These are phyloP conservation scores for Colletotrichum cordylinicola DNA, from an alignment of 2,329 filamentous ascomycete genomes.

Conservation along the genomic window DNA sequence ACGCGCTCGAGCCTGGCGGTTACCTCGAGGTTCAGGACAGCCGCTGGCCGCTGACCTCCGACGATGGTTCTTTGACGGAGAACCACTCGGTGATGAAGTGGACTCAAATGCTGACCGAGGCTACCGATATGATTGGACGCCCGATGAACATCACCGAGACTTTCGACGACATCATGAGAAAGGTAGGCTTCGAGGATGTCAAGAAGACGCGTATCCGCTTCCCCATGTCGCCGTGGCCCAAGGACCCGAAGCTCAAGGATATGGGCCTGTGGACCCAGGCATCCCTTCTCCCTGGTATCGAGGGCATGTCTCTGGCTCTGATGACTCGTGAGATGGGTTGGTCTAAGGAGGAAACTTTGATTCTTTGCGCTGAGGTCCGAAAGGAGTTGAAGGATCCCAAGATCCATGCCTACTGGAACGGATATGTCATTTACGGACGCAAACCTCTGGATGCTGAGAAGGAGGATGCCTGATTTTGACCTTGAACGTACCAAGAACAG, in stretches of 20 bases:
- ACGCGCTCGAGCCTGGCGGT: conserved; percentile 34
- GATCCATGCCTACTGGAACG: conserved; percentile 34
- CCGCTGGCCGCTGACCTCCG: conserved; percentile 29
- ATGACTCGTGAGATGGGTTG: conserved; percentile 36
- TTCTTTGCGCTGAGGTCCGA: conserved; percentile 31
- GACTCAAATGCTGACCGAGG: conserved; percentile 30
- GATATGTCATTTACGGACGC: neutral
- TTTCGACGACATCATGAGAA: accelerated
- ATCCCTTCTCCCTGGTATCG: conserved; percentile 22
- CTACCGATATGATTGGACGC: conserved; percentile 31
- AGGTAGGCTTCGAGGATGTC: neutral
- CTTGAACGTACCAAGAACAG: accelerated
- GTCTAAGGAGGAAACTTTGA: conserved; percentile 31
- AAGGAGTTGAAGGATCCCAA: conserved; percentile 32
- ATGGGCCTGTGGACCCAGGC: conserved; percentile 32
- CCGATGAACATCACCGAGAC: conserved; percentile 24
- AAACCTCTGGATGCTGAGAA: neutral
- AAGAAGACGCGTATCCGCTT: neutral
- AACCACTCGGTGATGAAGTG: conserved; percentile 31
- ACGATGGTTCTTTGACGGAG: conserved; percentile 34
- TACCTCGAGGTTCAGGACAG: conserved; percentile 36
- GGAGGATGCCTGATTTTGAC: neutral
- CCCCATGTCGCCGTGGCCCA: conserved; percentile 32
- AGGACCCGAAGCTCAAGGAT: conserved; percentile 35
- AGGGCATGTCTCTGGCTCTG: conserved; percentile 35